These are phyloP conservation scores for Dendrobium chrysotoxum DNA, from an alignment of 106 monocot genomes.

Conservation along the genomic window DNA sequence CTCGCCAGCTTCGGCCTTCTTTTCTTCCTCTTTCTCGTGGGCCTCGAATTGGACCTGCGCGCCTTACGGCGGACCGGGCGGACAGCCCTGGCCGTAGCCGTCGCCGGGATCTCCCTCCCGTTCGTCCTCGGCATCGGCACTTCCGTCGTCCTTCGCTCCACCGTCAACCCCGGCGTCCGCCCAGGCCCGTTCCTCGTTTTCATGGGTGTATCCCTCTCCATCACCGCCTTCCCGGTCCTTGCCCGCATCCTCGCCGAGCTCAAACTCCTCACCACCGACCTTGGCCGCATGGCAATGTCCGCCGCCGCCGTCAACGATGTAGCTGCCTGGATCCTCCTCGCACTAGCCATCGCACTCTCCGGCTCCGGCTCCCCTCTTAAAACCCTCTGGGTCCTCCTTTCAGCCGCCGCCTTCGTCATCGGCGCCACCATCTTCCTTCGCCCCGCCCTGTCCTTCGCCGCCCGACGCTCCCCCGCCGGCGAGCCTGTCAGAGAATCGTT, in stretches of 20 bases:
- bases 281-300: conserved; percentile 43
- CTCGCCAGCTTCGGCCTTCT: conserved; percentile 37
- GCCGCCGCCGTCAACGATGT: conserved; percentile 49
- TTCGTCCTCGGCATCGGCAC: conserved; percentile 36
- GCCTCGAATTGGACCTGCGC: conserved; percentile 44
- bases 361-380: conserved; percentile 30
- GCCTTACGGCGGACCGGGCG: conserved; percentile 33
- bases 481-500: conserved; percentile 32
- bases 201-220: conserved; percentile 45
- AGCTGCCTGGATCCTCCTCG: conserved; percentile 38
- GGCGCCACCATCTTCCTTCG: conserved; percentile 13
- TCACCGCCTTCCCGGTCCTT: conserved; percentile 43
- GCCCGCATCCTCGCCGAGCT: conserved; percentile 50
- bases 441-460: conserved; percentile 19
- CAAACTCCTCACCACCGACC: conserved; percentile 45
- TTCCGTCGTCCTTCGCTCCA: conserved; percentile 28
- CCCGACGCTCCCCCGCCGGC: conserved; percentile 19
- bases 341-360: conserved; percentile 36
- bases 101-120: conserved; percentile 41
- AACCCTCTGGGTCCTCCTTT: conserved; percentile 33
- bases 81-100: conserved; percentile 28
- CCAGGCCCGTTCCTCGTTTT: conserved; percentile 34
- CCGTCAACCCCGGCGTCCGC: conserved; percentile 11
- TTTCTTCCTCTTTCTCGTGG: conserved; percentile 45
- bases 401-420: conserved; percentile 20